phyloP scores from a whole-genome alignment of 116 monocot genomes.

The Papilionanthe hybrid region DNA sequence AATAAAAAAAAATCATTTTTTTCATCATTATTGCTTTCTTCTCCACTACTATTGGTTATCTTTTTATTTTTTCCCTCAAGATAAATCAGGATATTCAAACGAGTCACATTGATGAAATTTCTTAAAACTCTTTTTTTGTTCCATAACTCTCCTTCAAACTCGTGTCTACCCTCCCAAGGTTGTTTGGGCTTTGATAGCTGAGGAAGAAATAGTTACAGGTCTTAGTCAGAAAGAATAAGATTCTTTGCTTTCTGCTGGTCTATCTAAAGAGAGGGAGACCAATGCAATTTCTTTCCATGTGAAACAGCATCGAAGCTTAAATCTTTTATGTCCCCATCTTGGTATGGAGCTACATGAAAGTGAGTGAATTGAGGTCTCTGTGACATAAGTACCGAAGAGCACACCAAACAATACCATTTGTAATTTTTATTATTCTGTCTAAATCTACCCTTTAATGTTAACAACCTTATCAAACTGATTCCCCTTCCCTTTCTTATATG shows the following conservation, averaged over 20 bases:
- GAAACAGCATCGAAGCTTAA: conserved; percentile 55
- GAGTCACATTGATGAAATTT: too few relatives aligned
- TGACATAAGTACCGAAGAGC: neutral
- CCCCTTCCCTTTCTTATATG: neutral
- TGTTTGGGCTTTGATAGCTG: conserved; percentile 31
- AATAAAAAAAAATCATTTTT: neutral
- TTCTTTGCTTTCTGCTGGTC: conserved; percentile 15
- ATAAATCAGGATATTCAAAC: conserved; percentile 18
- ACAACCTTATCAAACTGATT: neutral
- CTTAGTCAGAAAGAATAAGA: conserved; percentile 32
- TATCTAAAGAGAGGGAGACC: conserved; percentile 26
- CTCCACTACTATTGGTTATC: conserved; percentile 3
- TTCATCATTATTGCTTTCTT: neutral
- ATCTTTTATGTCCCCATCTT: conserved; percentile 62
- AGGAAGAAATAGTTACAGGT: conserved; percentile 24
- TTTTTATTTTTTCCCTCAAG: conserved; percentile 29
- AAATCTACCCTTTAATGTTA: conserved; percentile 9
- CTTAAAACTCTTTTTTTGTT: too few relatives aligned
- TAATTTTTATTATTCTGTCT: conserved; percentile 8
- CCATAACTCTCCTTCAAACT: neutral
- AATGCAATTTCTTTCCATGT: conserved; percentile 27
- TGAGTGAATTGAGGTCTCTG: neutral
- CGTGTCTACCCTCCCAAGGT: conserved; percentile 31
- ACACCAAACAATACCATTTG: conserved; percentile 77
- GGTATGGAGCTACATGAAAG: conserved; percentile 31